A percentile compares a stretch with the other conserved stretches of the same genome.
These are phyloP conservation scores for Ophiocytium majus DNA, from an alignment of 352 stramenopile species.

Conservation along the genomic window DNA sequence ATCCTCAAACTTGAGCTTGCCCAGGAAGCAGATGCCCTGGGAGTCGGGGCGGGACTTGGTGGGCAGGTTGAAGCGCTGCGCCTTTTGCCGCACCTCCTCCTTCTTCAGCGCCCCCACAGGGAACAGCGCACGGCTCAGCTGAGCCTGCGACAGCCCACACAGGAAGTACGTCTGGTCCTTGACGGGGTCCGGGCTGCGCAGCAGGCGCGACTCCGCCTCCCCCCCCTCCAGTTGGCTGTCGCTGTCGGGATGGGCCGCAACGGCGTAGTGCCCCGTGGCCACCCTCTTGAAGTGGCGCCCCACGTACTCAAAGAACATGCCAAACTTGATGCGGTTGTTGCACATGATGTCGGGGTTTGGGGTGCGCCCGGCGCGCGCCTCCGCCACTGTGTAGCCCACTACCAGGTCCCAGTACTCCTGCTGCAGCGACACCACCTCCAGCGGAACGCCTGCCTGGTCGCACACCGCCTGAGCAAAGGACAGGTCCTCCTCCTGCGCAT, in stretches of 20 bases:
- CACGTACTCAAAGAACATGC: slow-evolving; percentile 70
- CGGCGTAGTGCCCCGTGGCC: slow-evolving; percentile 74
- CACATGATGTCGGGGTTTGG: slow-evolving; percentile 80
- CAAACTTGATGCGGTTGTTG: slow-evolving; percentile 78
- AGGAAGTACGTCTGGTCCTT: slow-evolving; percentile 84
- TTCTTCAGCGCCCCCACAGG: slow-evolving; percentile 71
- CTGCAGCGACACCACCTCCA: slow-evolving; percentile 69
- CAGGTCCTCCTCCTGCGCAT: slow-evolving; percentile 54
- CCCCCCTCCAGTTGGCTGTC: neutral
- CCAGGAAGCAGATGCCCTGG: slow-evolving; percentile 76
- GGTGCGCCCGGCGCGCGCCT: slow-evolving; percentile 67
- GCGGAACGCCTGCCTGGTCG: slow-evolving; percentile 65
- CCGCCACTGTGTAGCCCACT: slow-evolving; percentile 69
- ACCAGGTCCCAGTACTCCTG: slow-evolving; percentile 66
- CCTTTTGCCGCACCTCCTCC: slow-evolving; percentile 67
- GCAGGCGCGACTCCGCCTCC: slow-evolving; percentile 59
- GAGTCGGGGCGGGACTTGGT: slow-evolving; percentile 73
- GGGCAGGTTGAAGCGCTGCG: slow-evolving; percentile 68
- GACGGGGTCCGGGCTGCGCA: slow-evolving; percentile 68
- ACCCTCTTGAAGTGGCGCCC: slow-evolving; percentile 66
- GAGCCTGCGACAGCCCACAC: slow-evolving; percentile 67
- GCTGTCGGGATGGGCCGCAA: slow-evolving; percentile 49
- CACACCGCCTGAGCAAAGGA: slow-evolving; percentile 67
- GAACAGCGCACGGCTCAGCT: slow-evolving; percentile 70
- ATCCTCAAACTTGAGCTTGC: slow-evolving; percentile 75